Evolutionary conservation across 192 early-diverging fungal genomes (phyloP).

Genomic region (Entomortierella chlamydospora): DNA sequence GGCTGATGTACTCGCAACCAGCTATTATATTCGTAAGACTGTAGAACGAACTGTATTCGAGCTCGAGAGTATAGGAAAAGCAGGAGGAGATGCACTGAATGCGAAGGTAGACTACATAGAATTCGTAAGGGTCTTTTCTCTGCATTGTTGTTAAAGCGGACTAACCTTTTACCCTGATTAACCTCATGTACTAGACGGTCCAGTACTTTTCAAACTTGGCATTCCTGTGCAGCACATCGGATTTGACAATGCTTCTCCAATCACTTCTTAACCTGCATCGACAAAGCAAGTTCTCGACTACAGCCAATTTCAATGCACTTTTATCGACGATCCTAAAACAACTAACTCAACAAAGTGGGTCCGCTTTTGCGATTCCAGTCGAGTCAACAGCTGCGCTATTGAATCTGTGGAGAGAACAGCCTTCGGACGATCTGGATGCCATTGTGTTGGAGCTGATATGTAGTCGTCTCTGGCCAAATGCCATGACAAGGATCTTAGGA

Average conservation of each 20-base stretch:
- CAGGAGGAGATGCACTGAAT: constrained; percentile 12
- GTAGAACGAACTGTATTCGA: constrained; percentile 30
- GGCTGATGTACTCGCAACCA: background rate
- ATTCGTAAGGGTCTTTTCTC: too few relatives aligned
- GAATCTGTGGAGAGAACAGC: constrained; percentile 43
- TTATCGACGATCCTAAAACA: constrained; percentile 34
- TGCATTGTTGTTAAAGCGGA: too few relatives aligned
- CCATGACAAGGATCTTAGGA: constrained; percentile 13
- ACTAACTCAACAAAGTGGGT: constrained; percentile 22
- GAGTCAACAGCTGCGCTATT: constrained; percentile 33
- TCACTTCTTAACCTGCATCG: constrained; percentile 25
- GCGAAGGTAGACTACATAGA: constrained; percentile 19
- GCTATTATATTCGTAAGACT: constrained; percentile 34
- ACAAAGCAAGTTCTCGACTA: constrained; percentile 28
- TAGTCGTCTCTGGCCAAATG: constrained; percentile 37
- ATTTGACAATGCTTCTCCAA: constrained; percentile 33
- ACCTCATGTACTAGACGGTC: too few relatives aligned
- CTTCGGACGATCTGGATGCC: constrained; percentile 42
- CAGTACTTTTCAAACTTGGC: constrained; percentile 32
- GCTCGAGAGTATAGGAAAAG: constrained; percentile 30
- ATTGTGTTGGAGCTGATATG: constrained; percentile 41
- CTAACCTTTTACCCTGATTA: too few relatives aligned
- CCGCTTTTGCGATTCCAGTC: constrained; percentile 23
- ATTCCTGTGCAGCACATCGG: constrained; percentile 28
- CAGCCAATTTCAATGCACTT: constrained; percentile 32